phyloP scores from a whole-genome alignment of 1,284 basidiomycete genomes.

The Vanrija sp. region DNA sequence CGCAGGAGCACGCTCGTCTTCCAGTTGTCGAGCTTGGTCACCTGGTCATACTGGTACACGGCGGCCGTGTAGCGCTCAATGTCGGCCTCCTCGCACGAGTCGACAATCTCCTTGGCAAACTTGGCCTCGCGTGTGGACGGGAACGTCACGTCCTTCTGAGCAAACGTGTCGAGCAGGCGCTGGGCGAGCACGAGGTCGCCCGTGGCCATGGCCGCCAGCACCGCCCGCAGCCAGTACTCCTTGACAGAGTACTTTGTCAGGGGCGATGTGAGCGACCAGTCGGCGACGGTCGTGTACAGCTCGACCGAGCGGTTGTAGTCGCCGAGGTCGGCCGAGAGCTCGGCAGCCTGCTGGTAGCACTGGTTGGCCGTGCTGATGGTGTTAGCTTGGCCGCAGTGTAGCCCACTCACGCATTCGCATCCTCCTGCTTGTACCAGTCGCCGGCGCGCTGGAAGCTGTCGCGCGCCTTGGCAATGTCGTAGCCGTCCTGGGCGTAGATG shows the following conservation, averaged over 20 bases:
- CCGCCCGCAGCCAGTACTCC: constrained; percentile 89
- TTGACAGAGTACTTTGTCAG: constrained; percentile 99
- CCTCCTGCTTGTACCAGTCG: constrained; percentile 97
- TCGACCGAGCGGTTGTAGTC: constrained; percentile 81
- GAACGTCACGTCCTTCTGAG: constrained; percentile 71
- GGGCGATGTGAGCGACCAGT: constrained; percentile 73
- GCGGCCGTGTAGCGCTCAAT: constrained; percentile 64
- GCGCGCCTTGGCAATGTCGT: constrained; percentile 58
- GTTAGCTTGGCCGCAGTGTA: not conserved
- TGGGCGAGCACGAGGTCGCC: constrained; percentile 77
- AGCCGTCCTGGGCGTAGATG: constrained; percentile 71
- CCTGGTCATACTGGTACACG: constrained; percentile 78
- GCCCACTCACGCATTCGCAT: constrained; percentile 78
- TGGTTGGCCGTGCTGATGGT: constrained; percentile 78
- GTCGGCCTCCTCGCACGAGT: constrained; percentile 76
- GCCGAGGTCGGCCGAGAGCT: constrained; percentile 84
- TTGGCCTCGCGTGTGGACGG: constrained; percentile 82
- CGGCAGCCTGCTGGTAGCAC: constrained; percentile 94
- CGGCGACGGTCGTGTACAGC: constrained; percentile 85
- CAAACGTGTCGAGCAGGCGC: constrained; percentile 71
- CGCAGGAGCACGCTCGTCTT: constrained; percentile 83
- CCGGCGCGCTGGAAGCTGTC: constrained; percentile 88
- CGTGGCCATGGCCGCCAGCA: constrained; percentile 85
- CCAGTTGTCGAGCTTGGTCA: constrained; percentile 89
- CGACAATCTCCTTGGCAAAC: constrained; percentile 70